Evolutionary conservation across 345 rosid genomes (phyloP).

Genomic region (Firmiana major): DNA sequence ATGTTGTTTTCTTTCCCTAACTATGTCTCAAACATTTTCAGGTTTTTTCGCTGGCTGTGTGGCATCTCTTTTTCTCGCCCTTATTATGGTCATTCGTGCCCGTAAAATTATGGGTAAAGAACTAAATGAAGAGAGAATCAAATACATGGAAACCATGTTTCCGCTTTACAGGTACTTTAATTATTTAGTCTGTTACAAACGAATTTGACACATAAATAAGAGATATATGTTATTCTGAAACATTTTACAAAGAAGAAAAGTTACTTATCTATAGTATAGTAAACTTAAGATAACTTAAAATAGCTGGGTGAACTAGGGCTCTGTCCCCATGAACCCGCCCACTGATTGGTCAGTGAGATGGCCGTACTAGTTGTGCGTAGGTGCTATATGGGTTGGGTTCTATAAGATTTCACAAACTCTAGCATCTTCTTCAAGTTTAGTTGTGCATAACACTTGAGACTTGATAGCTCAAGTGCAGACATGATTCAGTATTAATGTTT

Average conservation of each 20-base stretch:
- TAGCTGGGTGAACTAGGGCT: no score
- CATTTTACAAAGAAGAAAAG: no score
- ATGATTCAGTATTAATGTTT: not conserved
- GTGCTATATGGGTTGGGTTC: no score
- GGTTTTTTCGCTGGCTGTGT: conserved; percentile 45
- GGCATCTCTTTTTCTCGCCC: conserved; percentile 33
- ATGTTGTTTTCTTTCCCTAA: not conserved
- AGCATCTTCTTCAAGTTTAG: not conserved
- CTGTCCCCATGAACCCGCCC: no score
- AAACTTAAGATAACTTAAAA: no score
- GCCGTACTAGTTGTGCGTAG: no score
- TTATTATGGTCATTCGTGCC: conserved; percentile 25
- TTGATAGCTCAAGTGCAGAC: not conserved
- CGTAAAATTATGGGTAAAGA: conserved; percentile 21
- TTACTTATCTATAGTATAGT: no score
- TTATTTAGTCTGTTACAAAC: not conserved
- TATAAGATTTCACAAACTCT: no score
- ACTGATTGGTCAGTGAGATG: no score
- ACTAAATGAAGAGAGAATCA: conserved; percentile 9
- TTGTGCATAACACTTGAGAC: no score
- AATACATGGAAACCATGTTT: conserved; percentile 45
- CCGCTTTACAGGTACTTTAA: conserved; percentile 42
- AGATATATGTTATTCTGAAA: no score
- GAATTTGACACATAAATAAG: no score
- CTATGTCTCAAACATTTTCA: conserved; percentile 15